phyloP scores from a whole-genome alignment of 2,329 filamentous ascomycete species.

The Aspergillus unguis region DNA sequence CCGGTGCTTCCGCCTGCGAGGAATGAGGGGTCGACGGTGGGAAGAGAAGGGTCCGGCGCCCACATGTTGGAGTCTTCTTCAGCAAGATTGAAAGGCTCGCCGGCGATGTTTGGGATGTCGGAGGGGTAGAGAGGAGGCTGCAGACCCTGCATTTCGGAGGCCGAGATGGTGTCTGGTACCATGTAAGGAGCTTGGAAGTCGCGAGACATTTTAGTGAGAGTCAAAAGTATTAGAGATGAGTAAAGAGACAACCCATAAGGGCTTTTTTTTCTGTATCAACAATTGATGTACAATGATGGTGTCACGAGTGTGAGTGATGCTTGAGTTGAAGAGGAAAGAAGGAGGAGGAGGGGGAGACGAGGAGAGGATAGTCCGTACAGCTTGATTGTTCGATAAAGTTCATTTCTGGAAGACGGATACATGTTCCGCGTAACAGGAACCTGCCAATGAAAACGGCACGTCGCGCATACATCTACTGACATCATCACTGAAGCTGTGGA shows the following conservation, averaged over 20 bases:
- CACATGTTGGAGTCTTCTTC: background rate
- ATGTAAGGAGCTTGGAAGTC: background rate
- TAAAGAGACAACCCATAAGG: background rate
- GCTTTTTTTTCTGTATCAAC: no score
- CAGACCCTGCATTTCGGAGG: conserved; percentile 1
- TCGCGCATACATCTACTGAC: background rate
- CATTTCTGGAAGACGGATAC: background rate
- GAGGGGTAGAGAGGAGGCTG: background rate
- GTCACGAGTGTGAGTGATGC: no score
- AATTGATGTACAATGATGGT: no score
- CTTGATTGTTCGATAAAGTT: no score
- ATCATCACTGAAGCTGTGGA: background rate
- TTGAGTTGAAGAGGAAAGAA: no score
- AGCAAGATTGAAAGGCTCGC: background rate
- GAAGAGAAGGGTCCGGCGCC: background rate
- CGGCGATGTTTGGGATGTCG: background rate
- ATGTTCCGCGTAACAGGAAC: background rate
- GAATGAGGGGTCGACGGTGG: conserved; percentile 1
- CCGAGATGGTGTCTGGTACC: background rate
- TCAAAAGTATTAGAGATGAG: background rate
- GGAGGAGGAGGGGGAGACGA: no score
- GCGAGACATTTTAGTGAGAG: conserved; percentile 17
- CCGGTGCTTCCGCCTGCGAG: background rate
- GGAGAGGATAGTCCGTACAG: no score
- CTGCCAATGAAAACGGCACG: background rate